Evolutionary conservation across 2,329 filamentous ascomycete species (phyloP).

Genomic region (Sporothrix sp.): DNA sequence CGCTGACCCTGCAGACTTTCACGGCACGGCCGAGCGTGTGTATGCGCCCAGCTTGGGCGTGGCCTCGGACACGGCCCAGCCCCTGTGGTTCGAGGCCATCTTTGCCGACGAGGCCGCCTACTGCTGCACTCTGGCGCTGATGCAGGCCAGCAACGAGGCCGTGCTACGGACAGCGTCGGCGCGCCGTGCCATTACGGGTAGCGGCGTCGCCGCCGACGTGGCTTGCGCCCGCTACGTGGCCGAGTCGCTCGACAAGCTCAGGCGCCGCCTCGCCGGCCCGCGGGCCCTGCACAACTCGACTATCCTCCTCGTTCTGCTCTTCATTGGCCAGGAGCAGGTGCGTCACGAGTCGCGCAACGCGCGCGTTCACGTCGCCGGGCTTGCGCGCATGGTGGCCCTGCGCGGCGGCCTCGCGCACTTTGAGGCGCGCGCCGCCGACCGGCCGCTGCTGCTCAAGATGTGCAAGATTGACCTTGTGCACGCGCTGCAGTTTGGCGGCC

Average conservation of each 20-base stretch:
- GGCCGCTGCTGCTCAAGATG: slow-evolving; percentile 18
- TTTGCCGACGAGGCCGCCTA: slow-evolving; percentile 13
- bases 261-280: slow-evolving; percentile 1
- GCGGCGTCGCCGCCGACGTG: slow-evolving; percentile 7
- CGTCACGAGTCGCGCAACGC: slow-evolving; percentile 10
- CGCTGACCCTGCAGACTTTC: not conserved
- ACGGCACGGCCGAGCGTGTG: not conserved
- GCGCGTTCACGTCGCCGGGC: slow-evolving; percentile 25
- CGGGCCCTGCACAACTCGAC: slow-evolving; percentile 21
- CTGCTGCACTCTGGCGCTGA: slow-evolving; percentile 18
- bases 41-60: not conserved
- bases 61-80: not conserved
- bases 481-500: slow-evolving; percentile 11
- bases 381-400: slow-evolving; percentile 29
- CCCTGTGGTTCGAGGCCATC: slow-evolving; percentile 1
- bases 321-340: slow-evolving; percentile 22
- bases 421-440: slow-evolving; percentile 9
- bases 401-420: slow-evolving; percentile 21
- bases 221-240: not conserved
- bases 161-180: slow-evolving; percentile 1
- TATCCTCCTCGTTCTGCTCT: slow-evolving; percentile 19
- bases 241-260: not conserved
- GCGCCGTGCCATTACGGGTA: not conserved
- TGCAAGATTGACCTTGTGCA: slow-evolving; percentile 18
- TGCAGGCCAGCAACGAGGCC: slow-evolving; percentile 20